Base-by-base conservation (phyloP, 805 yeast genomes). In the Teunomyces pallodes region DNA sequence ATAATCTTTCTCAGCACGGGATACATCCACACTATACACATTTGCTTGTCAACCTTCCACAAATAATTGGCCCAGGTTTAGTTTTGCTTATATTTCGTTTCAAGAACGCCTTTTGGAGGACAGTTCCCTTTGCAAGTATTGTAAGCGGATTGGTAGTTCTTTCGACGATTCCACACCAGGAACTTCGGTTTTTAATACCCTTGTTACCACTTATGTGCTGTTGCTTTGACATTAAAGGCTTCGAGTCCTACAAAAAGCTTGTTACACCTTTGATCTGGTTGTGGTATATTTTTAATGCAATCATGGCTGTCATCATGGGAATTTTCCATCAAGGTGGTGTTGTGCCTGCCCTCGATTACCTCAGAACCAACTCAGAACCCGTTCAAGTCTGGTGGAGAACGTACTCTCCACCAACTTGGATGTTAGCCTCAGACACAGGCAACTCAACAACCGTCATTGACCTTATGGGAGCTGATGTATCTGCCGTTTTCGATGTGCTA, bases 361-460 rank as follows among this genome's bases (percentile, higher is more conserved):
- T 81, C 2, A 64, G 66, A 14, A 28, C 40, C 14, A 13, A 36
- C 5, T 33, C 35, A 14, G 32, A 36, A 2, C 66, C 75, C 0
- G 69, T 81, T 0, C 77, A 81, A 31, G 59, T 92, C 4, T 92
- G 96, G 90, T 92, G 98, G 98, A 83, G 90, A 63, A 90, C 97
- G 0, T 94, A 92, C 57, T 80, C 89, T 3, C 97, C 98, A 0
- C 98, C 99, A 3, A 79, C 89, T 4, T 94, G 96, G 96, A 63
- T 92, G 48, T 68, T 86, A 28, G 41, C 41, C 7, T 38, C 30
- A 7, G n/a, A 24, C 3, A n/a, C 27, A 6, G 26, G 45, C 0
- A 32, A 48, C 2, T 28, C 47, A 20, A 44, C 32, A 2, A 20
- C 12, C 3, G 41, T 65, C 4, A 39, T 71, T n/a, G 85, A 81